These are phyloP conservation scores for Monilinia laxa DNA, from an alignment of 2,329 filamentous ascomycete species.

Conservation along the genomic window DNA sequence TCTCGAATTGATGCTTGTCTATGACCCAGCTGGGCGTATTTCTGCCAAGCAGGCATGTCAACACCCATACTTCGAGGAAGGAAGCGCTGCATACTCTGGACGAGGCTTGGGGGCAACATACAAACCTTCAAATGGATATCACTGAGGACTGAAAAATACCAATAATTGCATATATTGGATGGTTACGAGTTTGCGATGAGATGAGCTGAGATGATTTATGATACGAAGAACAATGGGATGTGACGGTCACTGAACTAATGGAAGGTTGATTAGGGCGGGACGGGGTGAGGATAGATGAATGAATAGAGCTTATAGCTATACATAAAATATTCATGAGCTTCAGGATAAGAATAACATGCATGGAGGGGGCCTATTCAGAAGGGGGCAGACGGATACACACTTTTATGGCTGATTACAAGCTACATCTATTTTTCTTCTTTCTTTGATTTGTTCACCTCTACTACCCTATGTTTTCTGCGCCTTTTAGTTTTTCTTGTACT, in stretches of 20 bases:
- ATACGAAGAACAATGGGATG: constrained; percentile 18
- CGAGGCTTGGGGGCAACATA: constrained; percentile 39
- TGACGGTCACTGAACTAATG: neutral
- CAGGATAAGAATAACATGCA: constrained; percentile 19
- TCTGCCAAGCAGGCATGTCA: constrained; percentile 84
- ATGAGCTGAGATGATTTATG: constrained; percentile 23
- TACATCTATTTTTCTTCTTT: constrained; percentile 4
- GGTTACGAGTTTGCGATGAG: constrained; percentile 1
- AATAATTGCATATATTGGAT: constrained; percentile 22
- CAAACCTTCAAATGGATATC: constrained; percentile 34
- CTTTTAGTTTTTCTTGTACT: constrained; percentile 6
- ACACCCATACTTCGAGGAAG: constrained; percentile 73
- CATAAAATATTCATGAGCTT: constrained; percentile 20
- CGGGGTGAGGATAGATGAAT: neutral
- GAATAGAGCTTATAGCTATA: constrained; percentile 17
- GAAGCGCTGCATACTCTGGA: constrained; percentile 40
- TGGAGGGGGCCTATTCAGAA: constrained; percentile 12
- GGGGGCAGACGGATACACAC: constrained; percentile 1
- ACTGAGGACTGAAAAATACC: constrained; percentile 32
- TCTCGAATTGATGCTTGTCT: constrained; percentile 71
- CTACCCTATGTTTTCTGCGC: constrained; percentile 17
- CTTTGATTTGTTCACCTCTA: constrained; percentile 10
- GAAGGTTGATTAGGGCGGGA: constrained; percentile 2
- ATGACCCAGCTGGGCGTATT: constrained; percentile 82
- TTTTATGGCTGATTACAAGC: constrained; percentile 12